Base-by-base conservation (phyloP, 495 filamentous ascomycete species). In the Penicillium malachiteum region DNA sequence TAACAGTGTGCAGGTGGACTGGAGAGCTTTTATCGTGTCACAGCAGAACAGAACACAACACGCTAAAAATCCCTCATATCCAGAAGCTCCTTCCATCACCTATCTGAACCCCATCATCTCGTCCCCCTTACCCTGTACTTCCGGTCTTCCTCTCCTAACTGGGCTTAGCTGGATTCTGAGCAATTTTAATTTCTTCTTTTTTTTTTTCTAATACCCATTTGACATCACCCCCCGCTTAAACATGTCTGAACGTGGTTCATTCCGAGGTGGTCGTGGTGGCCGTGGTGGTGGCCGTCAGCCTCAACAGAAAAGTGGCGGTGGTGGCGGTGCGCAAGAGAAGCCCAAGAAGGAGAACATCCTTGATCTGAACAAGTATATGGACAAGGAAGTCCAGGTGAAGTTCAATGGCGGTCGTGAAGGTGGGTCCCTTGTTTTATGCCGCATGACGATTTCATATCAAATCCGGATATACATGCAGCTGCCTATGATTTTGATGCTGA, bases 301-400 rank as follows among this genome's bases (percentile, higher is more conserved):
- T 42, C 65, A 68, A 50, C 64, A 69, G 55, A 65, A 69, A 67
- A 74, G 80, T 71, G 81, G 78, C 69, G 74, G 76, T 71, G 70
- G 73, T 65, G 71, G 72, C 64, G 74, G 72, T 58, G 70, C 66
- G 61, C 75, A 81, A 56, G 87, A 91, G 68, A 87, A 89, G 59
- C 90, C 92, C 55, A 96, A 96, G 82, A 96, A 97, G 77, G 93
- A 98, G 70, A 96, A 97, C 67, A 98, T 98, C 64, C 82, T 98
- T 17, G 94, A 98, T 60, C 75, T 98, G 57, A 84, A 78, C 68
- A 95, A 95, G 77, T 98, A 96, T 68, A 91, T 96, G 85, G 94
- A 97, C 72, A 93, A 96, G 81, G 80, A 87, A 65, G 88, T 98
- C 50, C 86, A 81, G 5, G 94, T 97, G 56, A 97, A 97, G 75